A percentile compares a stretch with the other conserved stretches of the same genome.
These are phyloP conservation scores for Lactarius sp. DNA, from an alignment of 768 basidiomycete species.

Conservation along the genomic window DNA sequence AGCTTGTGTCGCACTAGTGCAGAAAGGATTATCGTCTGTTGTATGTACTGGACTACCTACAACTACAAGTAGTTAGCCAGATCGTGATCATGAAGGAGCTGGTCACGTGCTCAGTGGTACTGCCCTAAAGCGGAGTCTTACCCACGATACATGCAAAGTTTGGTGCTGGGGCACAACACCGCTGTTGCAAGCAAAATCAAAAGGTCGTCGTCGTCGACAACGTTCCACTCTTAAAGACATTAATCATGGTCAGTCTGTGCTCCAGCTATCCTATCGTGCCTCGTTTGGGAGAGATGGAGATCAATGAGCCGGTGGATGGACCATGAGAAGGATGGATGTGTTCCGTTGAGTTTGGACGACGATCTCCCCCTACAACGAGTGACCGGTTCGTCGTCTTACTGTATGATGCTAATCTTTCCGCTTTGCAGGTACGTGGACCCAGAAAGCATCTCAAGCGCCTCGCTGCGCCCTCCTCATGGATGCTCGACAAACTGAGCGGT, in stretches of 20 bases:
- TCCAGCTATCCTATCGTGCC: background rate
- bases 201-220: constrained; percentile 34
- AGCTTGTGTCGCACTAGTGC: background rate
- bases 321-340: constrained; percentile 32
- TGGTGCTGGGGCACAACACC: constrained; percentile 10
- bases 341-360: constrained; percentile 29
- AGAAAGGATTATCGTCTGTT: background rate
- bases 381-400: constrained; percentile 14
- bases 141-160: constrained; percentile 21
- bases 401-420: constrained; percentile 24
- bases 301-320: constrained; percentile 9
- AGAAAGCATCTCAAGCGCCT: constrained; percentile 99
- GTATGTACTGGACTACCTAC: background rate
- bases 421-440: constrained; percentile 84
- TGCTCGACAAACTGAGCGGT: constrained; percentile 97
- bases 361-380: constrained; percentile 14
- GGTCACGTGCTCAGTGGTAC: constrained; percentile 8
- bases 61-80: too few species aligned
- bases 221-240: constrained; percentile 33
- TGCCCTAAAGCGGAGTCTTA: constrained; percentile 20
- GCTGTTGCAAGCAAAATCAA: constrained; percentile 19
- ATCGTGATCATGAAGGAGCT: too few species aligned
- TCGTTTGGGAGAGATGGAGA: constrained; percentile 8
- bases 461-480: constrained; percentile 97
- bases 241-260: constrained; percentile 36